Percentiles rank a stretch among this genome's conserved stretches.
phyloP scores from a whole-genome alignment of 1,139 yeast genomes.

The Maudiozyma humilis region DNA sequence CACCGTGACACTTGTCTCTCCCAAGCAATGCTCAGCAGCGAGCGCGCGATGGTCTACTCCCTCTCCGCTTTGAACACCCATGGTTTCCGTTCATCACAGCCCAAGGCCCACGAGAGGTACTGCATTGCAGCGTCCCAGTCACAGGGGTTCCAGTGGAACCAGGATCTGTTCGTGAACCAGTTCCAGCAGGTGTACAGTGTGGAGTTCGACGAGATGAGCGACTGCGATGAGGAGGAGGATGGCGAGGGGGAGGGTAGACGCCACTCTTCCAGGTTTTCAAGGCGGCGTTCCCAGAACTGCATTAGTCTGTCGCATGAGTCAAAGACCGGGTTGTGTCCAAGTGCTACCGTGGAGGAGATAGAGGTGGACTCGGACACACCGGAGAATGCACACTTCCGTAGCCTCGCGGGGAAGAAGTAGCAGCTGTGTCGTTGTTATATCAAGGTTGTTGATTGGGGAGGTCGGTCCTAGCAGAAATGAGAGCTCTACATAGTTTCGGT shows the following conservation, averaged over 20 bases:
- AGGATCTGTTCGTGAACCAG: slow-evolving; percentile 28
- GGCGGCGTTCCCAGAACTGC: slow-evolving; percentile 24
- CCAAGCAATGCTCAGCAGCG: slow-evolving; percentile 19
- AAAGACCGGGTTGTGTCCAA: slow-evolving; percentile 21
- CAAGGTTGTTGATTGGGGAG: neutral
- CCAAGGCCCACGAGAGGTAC: slow-evolving; percentile 7
- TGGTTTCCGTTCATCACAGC: neutral
- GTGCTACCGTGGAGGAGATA: slow-evolving; percentile 14
- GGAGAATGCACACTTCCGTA: slow-evolving; percentile 19
- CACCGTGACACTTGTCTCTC: neutral
- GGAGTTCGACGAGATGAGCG: slow-evolving; percentile 17
- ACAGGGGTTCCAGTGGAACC: slow-evolving; percentile 31
- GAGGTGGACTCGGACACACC: slow-evolving; percentile 20
- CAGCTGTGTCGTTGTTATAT: neutral
- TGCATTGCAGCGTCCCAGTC: slow-evolving; percentile 23
- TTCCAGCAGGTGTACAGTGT: slow-evolving; percentile 29
- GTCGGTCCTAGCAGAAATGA: too few species aligned
- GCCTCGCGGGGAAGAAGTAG: neutral
- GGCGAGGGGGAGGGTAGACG: neutral
- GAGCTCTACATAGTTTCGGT: too few species aligned
- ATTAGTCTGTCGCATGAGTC: slow-evolving; percentile 25
- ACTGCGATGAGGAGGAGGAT: neutral
- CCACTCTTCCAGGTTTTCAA: too few species aligned
- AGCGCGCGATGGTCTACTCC: slow-evolving; percentile 20
- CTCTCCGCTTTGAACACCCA: neutral